phyloP scores from a whole-genome alignment of 345 rosid genomes.

The Pelargonium nanum region DNA sequence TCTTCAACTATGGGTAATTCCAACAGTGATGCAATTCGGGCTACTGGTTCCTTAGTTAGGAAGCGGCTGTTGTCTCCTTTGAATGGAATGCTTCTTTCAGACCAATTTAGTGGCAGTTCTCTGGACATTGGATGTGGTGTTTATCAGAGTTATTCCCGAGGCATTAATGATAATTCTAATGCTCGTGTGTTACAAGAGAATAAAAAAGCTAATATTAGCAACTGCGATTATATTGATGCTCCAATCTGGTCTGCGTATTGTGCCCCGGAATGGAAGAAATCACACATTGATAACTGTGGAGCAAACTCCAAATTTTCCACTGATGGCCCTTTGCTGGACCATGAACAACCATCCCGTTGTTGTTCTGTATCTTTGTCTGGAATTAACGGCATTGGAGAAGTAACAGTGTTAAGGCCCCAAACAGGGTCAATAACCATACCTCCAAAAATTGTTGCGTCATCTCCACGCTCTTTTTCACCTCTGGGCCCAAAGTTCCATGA shows the following conservation, averaged over 20 bases:
- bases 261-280: slow-evolving; percentile 35
- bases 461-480: slow-evolving; percentile 72
- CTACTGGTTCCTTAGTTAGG: slow-evolving; percentile 49
- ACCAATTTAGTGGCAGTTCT: slow-evolving; percentile 42
- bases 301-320: slow-evolving; percentile 39
- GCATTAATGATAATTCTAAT: slow-evolving; percentile 16
- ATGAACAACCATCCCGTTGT: slow-evolving; percentile 15
- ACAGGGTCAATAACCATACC: slow-evolving; percentile 40
- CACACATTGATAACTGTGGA: slow-evolving; percentile 17
- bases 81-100: slow-evolving; percentile 42
- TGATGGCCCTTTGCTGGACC: slow-evolving; percentile 69
- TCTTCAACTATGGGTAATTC: slow-evolving; percentile 22
- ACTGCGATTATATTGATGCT: slow-evolving; percentile 19
- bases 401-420: slow-evolving; percentile 25
- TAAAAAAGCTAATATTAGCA: slow-evolving; percentile 49
- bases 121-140: slow-evolving; percentile 42
- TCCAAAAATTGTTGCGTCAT: slow-evolving; percentile 21
- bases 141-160: slow-evolving; percentile 27
- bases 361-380: slow-evolving; percentile 26
- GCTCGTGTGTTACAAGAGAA: slow-evolving; percentile 34
- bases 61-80: slow-evolving; percentile 69
- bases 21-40: slow-evolving; percentile 33
- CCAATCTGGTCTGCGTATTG: slow-evolving; percentile 33
- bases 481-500: slow-evolving; percentile 71
- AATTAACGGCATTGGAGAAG: slow-evolving; percentile 24